These are phyloP conservation scores for Pterulicium gracile DNA, from an alignment of 1,284 basidiomycete genomes.

Conservation along the genomic window DNA sequence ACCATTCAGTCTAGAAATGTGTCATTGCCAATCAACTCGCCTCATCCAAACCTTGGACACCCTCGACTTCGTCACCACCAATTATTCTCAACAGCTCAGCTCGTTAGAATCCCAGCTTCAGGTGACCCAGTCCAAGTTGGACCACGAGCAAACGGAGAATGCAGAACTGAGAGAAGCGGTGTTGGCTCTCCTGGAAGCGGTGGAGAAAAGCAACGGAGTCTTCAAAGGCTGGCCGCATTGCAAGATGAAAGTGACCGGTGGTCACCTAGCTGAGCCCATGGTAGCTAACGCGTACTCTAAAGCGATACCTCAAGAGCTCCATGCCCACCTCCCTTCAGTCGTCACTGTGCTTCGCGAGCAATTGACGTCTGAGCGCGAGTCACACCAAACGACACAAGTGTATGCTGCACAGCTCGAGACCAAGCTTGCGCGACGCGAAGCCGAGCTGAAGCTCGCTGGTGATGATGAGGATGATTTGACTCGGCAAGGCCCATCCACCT, in stretches of 20 bases:
- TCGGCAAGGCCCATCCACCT: neutral
- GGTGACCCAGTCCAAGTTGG: neutral
- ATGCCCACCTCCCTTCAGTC: neutral
- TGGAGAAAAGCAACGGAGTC: neutral
- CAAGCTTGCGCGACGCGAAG: neutral
- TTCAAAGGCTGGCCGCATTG: neutral
- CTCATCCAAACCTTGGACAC: neutral
- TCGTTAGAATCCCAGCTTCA: neutral
- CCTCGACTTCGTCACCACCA: constrained; percentile 1
- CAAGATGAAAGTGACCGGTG: neutral
- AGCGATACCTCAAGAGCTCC: neutral
- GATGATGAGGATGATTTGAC: neutral
- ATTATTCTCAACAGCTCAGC: neutral
- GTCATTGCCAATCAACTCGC: too few relatives aligned
- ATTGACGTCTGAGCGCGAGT: neutral
- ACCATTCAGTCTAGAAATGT: too few relatives aligned
- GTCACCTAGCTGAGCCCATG: neutral
- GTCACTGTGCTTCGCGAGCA: constrained; percentile 1
- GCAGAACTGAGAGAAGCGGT: neutral
- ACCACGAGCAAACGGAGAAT: neutral
- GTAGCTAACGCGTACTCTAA: neutral
- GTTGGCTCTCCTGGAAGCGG: neutral
- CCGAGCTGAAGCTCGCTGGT: neutral
- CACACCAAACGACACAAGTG: neutral
- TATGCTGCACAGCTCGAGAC: neutral